Conservation (phyloP, 352 stramenopile species). For the Pythium apleroticum region DNA sequence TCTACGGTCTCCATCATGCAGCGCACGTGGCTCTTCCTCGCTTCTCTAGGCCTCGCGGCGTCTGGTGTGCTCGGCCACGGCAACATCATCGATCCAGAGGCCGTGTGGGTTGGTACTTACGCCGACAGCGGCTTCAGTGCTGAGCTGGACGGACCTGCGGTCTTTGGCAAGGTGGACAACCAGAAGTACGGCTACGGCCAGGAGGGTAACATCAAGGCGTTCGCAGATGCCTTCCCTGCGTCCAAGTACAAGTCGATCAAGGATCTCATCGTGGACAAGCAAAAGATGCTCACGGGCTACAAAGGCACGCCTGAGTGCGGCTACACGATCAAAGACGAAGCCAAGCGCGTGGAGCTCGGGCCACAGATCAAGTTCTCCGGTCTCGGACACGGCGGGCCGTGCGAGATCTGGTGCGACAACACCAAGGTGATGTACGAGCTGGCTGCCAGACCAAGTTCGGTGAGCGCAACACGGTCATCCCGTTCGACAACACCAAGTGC, state of each 20-base stretch:
- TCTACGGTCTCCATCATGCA: no score
- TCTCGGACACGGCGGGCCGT: slow-evolving; percentile 50
- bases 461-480: slow-evolving; percentile 21
- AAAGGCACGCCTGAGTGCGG: slow-evolving; percentile 31
- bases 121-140: slow-evolving; percentile 38
- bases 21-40: no score
- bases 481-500: slow-evolving; percentile 42
- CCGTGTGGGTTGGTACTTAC: slow-evolving; percentile 30
- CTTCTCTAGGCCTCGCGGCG: no score
- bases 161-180: slow-evolving; percentile 33
- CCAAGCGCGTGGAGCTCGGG: slow-evolving; percentile 29
- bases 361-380: slow-evolving; percentile 38
- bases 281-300: slow-evolving; percentile 31
- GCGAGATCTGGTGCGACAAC: slow-evolving; percentile 57
- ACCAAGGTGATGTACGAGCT: no score
- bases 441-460: slow-evolving; percentile 37
- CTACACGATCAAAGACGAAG: slow-evolving; percentile 31
- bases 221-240: slow-evolving; percentile 27
- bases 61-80: slow-evolving; percentile 11
- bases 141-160: slow-evolving; percentile 24
- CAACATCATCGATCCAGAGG: slow-evolving; percentile 41
- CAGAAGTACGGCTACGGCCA: slow-evolving; percentile 38
- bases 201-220: slow-evolving; percentile 29
- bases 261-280: slow-evolving; percentile 41
- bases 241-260: slow-evolving; percentile 34